Evolutionary conservation across 2,329 filamentous ascomycete species (phyloP), one percentile per base, ranked within the genome.

Genomic region (Capronia americana): DNA sequence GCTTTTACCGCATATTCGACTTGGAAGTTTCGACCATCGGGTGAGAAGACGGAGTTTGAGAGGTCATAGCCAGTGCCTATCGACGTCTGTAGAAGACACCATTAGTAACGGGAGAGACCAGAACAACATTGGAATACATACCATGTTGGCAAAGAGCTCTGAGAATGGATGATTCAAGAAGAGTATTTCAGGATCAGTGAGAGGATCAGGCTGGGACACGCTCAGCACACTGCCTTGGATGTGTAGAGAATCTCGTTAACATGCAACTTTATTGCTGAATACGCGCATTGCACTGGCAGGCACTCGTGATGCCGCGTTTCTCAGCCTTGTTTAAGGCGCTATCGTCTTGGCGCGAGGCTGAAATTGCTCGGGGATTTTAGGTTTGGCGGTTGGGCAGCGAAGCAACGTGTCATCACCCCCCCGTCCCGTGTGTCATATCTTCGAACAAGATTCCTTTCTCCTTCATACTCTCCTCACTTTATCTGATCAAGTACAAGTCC

Each of bases 61-160:
- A 99, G 90, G 88, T 99, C 95, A 84, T 99, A 99, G 78, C 95
- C 95, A 76, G 95, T 99, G 79, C 95, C 95, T 91, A 99, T 99
- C 78, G 95, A 99, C 77, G 95, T 99, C 95, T 99, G 69, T 30
- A 57, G 44, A 51, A 34, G 28, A 44, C 11, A 34, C 32, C 51
- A 30, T 63, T 60, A 64, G 65, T 32, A 38, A 44, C 24, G 10
- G 34, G 17, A 20, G 17, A 57, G 26, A 28, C 12, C 38, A 54
- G 32, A 23, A 48, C 20, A 20, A 30, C 10, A 26, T 44, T 24
- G n/a, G 28, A 26, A 14, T 14, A 46, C 38, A 32, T 23, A 56
- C 58, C 58, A 61, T 61, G 7, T 28, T 32, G 24, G 28, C 28
- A 11, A 20, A 34, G 53, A 34, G 28, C 28, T 55, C 28, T 55